Conservation (phyloP, 2,329 filamentous ascomycete species). For the Exophiala spinifera region DNA sequence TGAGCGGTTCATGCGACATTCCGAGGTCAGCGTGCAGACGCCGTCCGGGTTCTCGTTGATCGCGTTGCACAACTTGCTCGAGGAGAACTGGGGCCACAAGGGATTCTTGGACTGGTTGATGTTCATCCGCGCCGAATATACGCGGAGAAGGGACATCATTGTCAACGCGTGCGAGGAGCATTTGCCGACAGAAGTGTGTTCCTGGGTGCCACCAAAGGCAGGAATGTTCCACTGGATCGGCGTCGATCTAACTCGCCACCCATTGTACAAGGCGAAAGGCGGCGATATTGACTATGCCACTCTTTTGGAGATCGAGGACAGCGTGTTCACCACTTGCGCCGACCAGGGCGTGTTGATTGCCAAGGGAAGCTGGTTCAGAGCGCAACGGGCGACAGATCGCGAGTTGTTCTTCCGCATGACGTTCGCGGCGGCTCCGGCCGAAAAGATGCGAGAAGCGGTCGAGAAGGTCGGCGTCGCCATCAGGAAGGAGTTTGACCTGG, state of each 20-base stretch:
- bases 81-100: conserved; percentile 89
- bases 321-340: conserved; percentile 76
- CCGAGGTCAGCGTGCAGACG: conserved; percentile 80
- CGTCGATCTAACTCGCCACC: conserved; percentile 47
- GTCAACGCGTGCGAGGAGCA: conserved; percentile 75
- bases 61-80: conserved; percentile 81
- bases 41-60: conserved; percentile 82
- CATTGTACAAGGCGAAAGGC: conserved; percentile 24
- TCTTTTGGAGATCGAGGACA: conserved; percentile 66
- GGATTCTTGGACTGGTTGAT: conserved; percentile 90
- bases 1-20: conserved; percentile 76
- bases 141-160: conserved; percentile 70
- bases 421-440: conserved; percentile 73
- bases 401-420: conserved; percentile 87
- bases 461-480: conserved; percentile 73
- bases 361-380: conserved; percentile 86
- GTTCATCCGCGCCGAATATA: conserved; percentile 76
- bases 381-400: conserved; percentile 58
- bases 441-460: conserved; percentile 70
- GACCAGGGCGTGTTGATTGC: conserved; percentile 75
- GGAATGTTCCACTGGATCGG: conserved; percentile 78
- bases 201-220: conserved; percentile 74
- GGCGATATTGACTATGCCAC: conserved; percentile 34
- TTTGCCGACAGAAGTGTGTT: conserved; percentile 69
- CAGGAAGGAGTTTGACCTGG: conserved; percentile 39